Evolutionary conservation across 2,329 filamentous ascomycete genomes (phyloP), one percentile per base, ranked within the genome.

Genomic region (Pyrenochaeta sp.): DNA sequence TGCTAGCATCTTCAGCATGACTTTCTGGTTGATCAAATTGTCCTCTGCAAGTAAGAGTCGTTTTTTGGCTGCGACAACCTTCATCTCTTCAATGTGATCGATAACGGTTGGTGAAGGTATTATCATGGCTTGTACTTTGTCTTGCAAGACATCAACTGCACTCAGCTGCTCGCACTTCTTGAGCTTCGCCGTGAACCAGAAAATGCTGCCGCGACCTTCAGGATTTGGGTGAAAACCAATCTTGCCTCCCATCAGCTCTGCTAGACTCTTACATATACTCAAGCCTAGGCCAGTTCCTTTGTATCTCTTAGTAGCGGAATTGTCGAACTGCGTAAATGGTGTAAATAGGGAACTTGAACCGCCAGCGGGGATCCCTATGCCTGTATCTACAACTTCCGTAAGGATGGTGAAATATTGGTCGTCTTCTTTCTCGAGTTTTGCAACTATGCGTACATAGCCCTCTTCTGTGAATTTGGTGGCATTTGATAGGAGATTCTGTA

Each of bases 401-500:
- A 80, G 68, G n/a, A 88, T 79, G 1, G 72, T 76, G 58, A 80
- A 86, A 1, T 70, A 73, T 6, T 74, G 75, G 1, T 79, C 73
- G 39, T 82, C 77, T 39, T 85, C 79, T 1, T 70, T 61, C 2
- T 79, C 54, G 6, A 83, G 72, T 0, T 75, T 77, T 0, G 79
- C 77, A 2, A 73, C 67, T 10, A 88, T 77, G 0, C 77, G 75
- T 34, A 88, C 80, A 55, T 79, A 80, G 0, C 86, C 86, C 32
- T 79, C 72, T 24, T 87, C 83, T 3, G 86, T 89, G 63, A 88
- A 88, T 61, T 89, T 89, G 43, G 82, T 81, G 1, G 86, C 86
- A 64, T 89, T 89, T 15, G 82, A 80, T 15, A 88, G 75, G 4
- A 89, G 77, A 61, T 89, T 89, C 61, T 88, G 85, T n/a, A 88